phyloP scores from a whole-genome alignment of 2,329 filamentous ascomycete species.

The Didymella pinodella region DNA sequence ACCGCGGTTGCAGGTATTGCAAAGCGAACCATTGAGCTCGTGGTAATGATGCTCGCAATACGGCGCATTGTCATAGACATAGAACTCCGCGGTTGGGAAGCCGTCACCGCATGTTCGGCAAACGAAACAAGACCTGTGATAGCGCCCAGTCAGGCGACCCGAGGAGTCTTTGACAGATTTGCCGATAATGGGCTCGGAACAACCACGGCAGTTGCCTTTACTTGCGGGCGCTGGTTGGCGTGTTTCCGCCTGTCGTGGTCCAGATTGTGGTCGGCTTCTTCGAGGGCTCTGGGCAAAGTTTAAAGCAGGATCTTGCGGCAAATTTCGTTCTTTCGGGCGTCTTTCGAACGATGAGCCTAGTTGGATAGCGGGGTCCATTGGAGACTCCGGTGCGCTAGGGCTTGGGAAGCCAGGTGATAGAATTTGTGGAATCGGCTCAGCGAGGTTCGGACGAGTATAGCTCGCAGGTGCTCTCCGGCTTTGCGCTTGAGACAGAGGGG shows the following conservation, averaged over 20 bases:
- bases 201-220: slow-evolving; percentile 84
- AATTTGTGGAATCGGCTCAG: slow-evolving; percentile 34
- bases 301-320: slow-evolving; percentile 27
- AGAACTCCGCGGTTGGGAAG: slow-evolving; percentile 89
- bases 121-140: slow-evolving; percentile 94
- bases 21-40: slow-evolving; percentile 85
- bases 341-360: slow-evolving; percentile 37
- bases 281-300: slow-evolving; percentile 27
- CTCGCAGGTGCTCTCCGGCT: slow-evolving; percentile 30
- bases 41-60: slow-evolving; percentile 96
- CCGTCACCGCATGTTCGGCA: slow-evolving; percentile 83
- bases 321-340: slow-evolving; percentile 23
- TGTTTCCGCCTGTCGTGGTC: slow-evolving; percentile 26
- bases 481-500: slow-evolving; percentile 24
- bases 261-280: slow-evolving; percentile 24
- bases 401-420: slow-evolving; percentile 31
- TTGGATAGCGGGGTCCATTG: slow-evolving; percentile 53
- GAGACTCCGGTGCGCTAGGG: slow-evolving; percentile 45
- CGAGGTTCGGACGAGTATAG: slow-evolving; percentile 30
- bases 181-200: slow-evolving; percentile 77
- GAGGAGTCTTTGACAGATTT: slow-evolving; percentile 96
- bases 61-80: slow-evolving; percentile 85
- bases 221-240: slow-evolving; percentile 53
- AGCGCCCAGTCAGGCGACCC: slow-evolving; percentile 87
- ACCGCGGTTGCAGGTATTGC: slow-evolving; percentile 77